Evolutionary conservation across 2,329 filamentous ascomycete genomes (phyloP).

Genomic region (Penicillium rolfsii): DNA sequence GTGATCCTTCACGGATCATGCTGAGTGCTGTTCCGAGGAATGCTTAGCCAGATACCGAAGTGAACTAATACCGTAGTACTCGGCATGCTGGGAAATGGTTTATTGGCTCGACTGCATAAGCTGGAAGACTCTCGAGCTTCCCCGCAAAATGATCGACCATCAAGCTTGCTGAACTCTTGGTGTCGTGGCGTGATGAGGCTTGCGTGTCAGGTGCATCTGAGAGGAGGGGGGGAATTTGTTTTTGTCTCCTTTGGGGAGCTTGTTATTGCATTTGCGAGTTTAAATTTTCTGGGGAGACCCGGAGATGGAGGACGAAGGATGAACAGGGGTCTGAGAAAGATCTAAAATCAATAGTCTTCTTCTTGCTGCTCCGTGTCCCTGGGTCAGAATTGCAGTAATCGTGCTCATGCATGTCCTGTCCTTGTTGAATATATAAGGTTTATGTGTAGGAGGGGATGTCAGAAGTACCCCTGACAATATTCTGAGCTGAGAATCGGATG

Average conservation of each 20-base stretch:
- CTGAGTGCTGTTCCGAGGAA: slow-evolving; percentile 16
- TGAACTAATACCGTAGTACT: slow-evolving; percentile 4
- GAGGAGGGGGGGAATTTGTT: neutral
- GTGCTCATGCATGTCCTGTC: slow-evolving; percentile 20
- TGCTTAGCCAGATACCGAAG: slow-evolving; percentile 8
- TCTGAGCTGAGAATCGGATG: slow-evolving; percentile 5
- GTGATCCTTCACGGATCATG: slow-evolving; percentile 12
- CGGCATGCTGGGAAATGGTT: slow-evolving; percentile 12
- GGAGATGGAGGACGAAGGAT: neutral
- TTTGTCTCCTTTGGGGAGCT: neutral
- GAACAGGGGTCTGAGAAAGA: slow-evolving; percentile 21
- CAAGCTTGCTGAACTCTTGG: neutral
- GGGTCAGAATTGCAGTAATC: slow-evolving; percentile 10
- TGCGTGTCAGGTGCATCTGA: slow-evolving; percentile 17
- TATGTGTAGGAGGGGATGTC: slow-evolving; percentile 6
- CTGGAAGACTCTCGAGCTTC: slow-evolving; percentile 14
- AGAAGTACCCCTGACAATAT: neutral
- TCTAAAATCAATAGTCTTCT: slow-evolving; percentile 20
- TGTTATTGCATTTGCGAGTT: neutral
- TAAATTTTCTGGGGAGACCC: slow-evolving; percentile 1
- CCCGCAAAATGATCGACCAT: slow-evolving; percentile 22
- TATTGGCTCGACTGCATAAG: slow-evolving; percentile 19
- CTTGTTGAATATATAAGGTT: slow-evolving; percentile 16
- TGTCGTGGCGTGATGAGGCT: slow-evolving; percentile 14
- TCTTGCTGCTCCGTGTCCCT: slow-evolving; percentile 13